These are phyloP conservation scores for Circinella umbellata DNA, from an alignment of 371 early-diverging fungal genomes.

Conservation along the genomic window DNA sequence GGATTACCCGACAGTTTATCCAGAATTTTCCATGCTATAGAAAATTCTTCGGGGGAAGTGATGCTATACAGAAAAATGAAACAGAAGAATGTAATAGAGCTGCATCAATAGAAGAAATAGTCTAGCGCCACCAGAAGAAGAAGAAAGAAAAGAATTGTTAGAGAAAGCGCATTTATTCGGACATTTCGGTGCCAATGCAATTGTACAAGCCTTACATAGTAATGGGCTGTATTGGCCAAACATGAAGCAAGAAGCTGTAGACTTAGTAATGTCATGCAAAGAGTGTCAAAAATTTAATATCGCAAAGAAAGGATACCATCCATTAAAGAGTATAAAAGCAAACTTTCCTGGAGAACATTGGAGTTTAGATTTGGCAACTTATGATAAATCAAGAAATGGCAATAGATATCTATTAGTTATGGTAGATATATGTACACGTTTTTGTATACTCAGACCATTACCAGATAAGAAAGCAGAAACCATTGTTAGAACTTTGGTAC, in stretches of 20 bases:
- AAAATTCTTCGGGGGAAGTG: too few relatives aligned
- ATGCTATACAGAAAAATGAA: too few relatives aligned
- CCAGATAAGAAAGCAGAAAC: slow-evolving; percentile 13
- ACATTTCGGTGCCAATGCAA: slow-evolving; percentile 27
- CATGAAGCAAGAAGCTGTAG: slow-evolving; percentile 21
- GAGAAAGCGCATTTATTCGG: slow-evolving; percentile 22
- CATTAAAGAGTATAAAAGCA: slow-evolving; percentile 17
- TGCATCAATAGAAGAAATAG: too few relatives aligned
- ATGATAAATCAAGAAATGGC: slow-evolving; percentile 11
- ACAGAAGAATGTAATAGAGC: too few relatives aligned
- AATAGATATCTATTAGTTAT: slow-evolving; percentile 26
- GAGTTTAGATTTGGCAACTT: slow-evolving; percentile 21
- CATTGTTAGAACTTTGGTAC: slow-evolving; percentile 19
- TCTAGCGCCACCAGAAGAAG: slow-evolving; percentile 11
- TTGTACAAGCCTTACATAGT: slow-evolving; percentile 18
- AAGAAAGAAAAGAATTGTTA: slow-evolving; percentile 17
- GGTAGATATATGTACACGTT: slow-evolving; percentile 31
- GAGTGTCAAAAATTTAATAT: slow-evolving; percentile 24
- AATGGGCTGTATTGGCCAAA: slow-evolving; percentile 25
- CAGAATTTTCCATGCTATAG: too few relatives aligned
- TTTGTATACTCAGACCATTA: slow-evolving; percentile 20
- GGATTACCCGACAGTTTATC: too few relatives aligned
- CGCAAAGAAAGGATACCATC: slow-evolving; percentile 18
- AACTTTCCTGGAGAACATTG: slow-evolving; percentile 20
- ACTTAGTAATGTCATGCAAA: slow-evolving; percentile 15